phyloP scores from a whole-genome alignment of 2,329 filamentous ascomycete species.

The Alternaria sp. region DNA sequence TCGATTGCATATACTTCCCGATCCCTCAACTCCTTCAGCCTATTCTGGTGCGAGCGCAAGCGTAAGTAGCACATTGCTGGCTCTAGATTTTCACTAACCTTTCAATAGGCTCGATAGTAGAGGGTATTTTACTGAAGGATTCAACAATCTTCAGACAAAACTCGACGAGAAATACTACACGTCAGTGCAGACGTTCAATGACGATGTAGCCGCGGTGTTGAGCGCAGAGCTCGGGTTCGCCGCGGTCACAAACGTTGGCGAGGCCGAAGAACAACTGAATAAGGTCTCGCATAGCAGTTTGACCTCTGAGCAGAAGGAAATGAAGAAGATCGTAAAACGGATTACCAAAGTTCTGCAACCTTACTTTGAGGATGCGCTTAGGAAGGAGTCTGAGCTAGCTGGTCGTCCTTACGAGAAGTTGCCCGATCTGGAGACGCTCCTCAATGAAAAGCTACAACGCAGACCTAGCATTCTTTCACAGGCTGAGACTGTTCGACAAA shows the following conservation, averaged over 20 bases:
- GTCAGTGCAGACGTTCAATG: conserved; percentile 68
- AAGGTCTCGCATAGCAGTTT: conserved; percentile 53
- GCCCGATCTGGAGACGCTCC: conserved; percentile 76
- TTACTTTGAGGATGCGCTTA: conserved; percentile 76
- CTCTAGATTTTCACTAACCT: conserved; percentile 3
- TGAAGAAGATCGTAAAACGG: conserved; percentile 84
- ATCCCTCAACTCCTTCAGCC: conserved; percentile 78
- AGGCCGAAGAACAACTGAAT: conserved; percentile 55
- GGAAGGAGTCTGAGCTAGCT: conserved; percentile 82
- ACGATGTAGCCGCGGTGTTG: conserved; percentile 66
- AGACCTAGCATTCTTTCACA: conserved; percentile 55
- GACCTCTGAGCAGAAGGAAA: conserved; percentile 75
- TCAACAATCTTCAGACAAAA: conserved; percentile 63
- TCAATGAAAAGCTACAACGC: conserved; percentile 70
- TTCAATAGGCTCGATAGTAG: conserved; percentile 56
- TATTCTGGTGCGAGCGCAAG: conserved; percentile 80
- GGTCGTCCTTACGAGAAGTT: conserved; percentile 75
- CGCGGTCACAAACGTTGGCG: conserved; percentile 50
- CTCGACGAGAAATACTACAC: conserved; percentile 67
- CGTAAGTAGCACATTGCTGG: conserved; percentile 68
- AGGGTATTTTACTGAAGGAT: conserved; percentile 62
- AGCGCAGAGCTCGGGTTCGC: conserved; percentile 63
- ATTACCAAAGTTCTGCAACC: conserved; percentile 87
- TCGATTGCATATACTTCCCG: conserved; percentile 93
- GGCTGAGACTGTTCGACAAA: conserved; percentile 32